phyloP scores from a whole-genome alignment of 345 rosid species.

The Lenwebbia sp. region DNA sequence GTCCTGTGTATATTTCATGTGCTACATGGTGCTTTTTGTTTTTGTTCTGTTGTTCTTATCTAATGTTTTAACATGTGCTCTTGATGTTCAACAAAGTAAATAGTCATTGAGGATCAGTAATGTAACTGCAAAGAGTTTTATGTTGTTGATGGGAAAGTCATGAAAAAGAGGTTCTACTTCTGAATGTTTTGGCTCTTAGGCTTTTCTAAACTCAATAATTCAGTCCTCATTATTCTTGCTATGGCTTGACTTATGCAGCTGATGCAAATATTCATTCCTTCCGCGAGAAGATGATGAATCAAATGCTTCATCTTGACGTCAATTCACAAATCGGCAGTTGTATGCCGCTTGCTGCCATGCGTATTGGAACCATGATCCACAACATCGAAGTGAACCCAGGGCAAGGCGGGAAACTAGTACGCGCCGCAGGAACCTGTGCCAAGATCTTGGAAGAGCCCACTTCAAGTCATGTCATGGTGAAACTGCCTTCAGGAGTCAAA shows the following conservation, averaged over 20 bases:
- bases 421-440: conserved; percentile 79
- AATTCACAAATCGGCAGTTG: conserved; percentile 80
- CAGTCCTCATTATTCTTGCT: neutral
- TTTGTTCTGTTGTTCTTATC: neutral
- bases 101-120: neutral
- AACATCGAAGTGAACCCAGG: conserved; percentile 84
- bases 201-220: neutral
- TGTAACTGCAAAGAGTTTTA: neutral
- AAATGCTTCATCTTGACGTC: conserved; percentile 61
- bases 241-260: neutral
- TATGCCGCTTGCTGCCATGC: conserved; percentile 78
- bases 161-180: neutral
- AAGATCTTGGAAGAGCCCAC: conserved; percentile 77
- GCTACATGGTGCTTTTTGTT: neutral
- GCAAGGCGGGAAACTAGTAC: conserved; percentile 75
- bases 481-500: conserved; percentile 63
- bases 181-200: neutral
- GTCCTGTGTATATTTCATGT: neutral
- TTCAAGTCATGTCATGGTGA: conserved; percentile 38
- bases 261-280: conserved; percentile 25
- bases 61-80: neutral
- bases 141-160: neutral
- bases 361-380: conserved; percentile 85
- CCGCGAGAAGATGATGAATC: conserved; percentile 44
- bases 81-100: neutral